Conservation (phyloP, 768 basidiomycete genomes). For the Tubosaeta brunneosetosa region DNA sequence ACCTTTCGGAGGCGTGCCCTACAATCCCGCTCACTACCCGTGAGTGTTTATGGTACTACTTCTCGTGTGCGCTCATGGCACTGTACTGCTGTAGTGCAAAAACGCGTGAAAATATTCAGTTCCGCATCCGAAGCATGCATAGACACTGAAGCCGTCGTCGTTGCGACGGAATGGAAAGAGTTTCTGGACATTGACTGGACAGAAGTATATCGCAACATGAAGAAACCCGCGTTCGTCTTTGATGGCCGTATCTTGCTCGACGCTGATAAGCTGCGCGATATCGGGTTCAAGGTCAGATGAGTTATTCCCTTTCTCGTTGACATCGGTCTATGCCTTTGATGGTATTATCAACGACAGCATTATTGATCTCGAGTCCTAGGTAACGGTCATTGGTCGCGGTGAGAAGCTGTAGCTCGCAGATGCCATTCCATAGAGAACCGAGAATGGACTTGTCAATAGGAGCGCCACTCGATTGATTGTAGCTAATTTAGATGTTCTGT, state of each 20-base stretch:
- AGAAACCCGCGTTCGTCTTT: slow-evolving; percentile 98
- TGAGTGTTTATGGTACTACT: slow-evolving; percentile 34
- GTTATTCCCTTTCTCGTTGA: not conserved
- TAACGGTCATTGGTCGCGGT: slow-evolving; percentile 57
- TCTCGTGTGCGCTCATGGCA: not conserved
- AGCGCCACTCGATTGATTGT: slow-evolving; percentile 10
- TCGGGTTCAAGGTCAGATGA: slow-evolving; percentile 77
- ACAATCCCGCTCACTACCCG: slow-evolving; percentile 57
- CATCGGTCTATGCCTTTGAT: not conserved
- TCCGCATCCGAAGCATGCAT: slow-evolving; percentile 86
- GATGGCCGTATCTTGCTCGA: slow-evolving; percentile 90
- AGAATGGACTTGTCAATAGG: not conserved
- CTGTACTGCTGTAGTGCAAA: slow-evolving; percentile 57
- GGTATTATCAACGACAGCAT: slow-evolving; percentile 5
- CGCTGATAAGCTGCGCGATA: slow-evolving; percentile 67
- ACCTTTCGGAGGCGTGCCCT: slow-evolving; percentile 69
- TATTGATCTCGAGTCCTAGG: slow-evolving; percentile 31
- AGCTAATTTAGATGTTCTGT: not conserved
- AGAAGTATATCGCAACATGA: slow-evolving; percentile 80
- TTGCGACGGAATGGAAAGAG: slow-evolving; percentile 98
- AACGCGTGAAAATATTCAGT: slow-evolving; percentile 73
- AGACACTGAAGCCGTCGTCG: slow-evolving; percentile 87
- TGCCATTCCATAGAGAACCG: not conserved
- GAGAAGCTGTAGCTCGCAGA: slow-evolving; percentile 31
- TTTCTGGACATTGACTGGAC: slow-evolving; percentile 92